Evolutionary conservation across 2,329 filamentous ascomycete species (phyloP), one percentile per base, ranked within the genome.

Genomic region (Sordariomycetes sp.): DNA sequence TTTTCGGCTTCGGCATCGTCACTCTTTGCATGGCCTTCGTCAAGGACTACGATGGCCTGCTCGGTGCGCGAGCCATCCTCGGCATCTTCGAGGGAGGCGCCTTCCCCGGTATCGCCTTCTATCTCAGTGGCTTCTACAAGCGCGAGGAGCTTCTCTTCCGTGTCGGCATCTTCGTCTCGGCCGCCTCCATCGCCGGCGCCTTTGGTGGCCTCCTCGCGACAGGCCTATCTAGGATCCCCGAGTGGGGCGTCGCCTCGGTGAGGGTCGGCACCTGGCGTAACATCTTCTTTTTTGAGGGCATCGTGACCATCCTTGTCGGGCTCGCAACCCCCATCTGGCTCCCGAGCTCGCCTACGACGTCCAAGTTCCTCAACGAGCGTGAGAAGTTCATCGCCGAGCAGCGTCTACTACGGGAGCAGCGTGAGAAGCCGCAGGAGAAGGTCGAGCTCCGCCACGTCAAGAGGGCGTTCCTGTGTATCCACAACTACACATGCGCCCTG

Each of bases 281-380:
- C 65, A 84, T 84, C 62, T 84, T 84, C 70, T 82, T 84, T 68
- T 82, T 84, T 59, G 80, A 84, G 64, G 81, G 80, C 0, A 65
- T 82, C 50, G 62, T 82, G 60, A 84, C 80, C 10, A 65, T 76
- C 24, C 59, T 78, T 50, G 62, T 77, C 13, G 79, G 76, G 0
- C 45, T 74, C 1, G 59, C 69, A 1, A 76, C 79, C 1, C 78
- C 78, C 0, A 69, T 78, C 55, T 67, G 79, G 60, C 75, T 83
- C 69, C 78, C 79, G 0, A 72, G 72, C 8, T 72, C 66, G 12
- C 79, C 80, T 0, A 65, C 67, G 8, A 69, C 73, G 1, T 77
- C 76, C 25, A 74, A 69, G 57, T 79, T 77, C 61, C 66, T 84
- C 53, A 79, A 68, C 28, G 71, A 74, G 32, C 71, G 78, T n/a